These are phyloP conservation scores for Pseudozyma thailandica DNA, from an alignment of 1,284 basidiomycete species.

Conservation along the genomic window DNA sequence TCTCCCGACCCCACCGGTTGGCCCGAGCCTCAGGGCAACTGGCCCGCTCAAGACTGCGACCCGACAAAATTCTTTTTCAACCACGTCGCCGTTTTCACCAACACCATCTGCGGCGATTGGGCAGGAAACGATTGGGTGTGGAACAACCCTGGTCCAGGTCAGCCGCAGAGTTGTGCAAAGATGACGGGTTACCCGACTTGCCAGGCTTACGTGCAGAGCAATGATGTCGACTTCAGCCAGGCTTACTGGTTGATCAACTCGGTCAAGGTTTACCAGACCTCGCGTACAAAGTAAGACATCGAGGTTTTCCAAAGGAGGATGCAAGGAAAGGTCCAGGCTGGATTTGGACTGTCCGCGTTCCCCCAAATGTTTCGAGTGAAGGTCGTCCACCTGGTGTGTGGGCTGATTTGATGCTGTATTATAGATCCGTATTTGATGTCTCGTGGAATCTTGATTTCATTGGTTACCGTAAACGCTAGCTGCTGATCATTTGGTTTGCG, in stretches of 20 bases:
- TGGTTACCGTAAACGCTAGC: too few relatives aligned
- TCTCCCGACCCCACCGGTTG: constrained; percentile 69
- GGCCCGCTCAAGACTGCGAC: constrained; percentile 70
- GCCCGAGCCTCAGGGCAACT: constrained; percentile 72
- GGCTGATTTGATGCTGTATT: too few relatives aligned
- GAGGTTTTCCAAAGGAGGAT: background rate
- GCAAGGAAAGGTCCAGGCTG: constrained; percentile 8
- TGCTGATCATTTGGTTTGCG: too few relatives aligned
- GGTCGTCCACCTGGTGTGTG: too few relatives aligned
- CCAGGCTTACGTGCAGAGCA: constrained; percentile 39
- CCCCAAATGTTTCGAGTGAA: too few relatives aligned
- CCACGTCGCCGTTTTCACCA: constrained; percentile 51
- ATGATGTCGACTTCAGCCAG: constrained; percentile 37
- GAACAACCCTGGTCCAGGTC: constrained; percentile 37
- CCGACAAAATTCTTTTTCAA: constrained; percentile 70
- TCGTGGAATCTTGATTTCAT: too few relatives aligned
- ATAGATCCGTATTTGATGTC: too few relatives aligned
- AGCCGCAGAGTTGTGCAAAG: constrained; percentile 40
- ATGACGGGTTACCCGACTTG: constrained; percentile 44
- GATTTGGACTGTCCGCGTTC: background rate
- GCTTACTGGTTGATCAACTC: constrained; percentile 56
- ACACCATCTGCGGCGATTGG: constrained; percentile 56
- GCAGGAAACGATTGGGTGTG: constrained; percentile 37
- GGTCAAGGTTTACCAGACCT: constrained; percentile 53
- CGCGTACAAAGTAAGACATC: constrained; percentile 16